phyloP scores from a whole-genome alignment of 2,329 filamentous ascomycete genomes.

The Apiospora marii region DNA sequence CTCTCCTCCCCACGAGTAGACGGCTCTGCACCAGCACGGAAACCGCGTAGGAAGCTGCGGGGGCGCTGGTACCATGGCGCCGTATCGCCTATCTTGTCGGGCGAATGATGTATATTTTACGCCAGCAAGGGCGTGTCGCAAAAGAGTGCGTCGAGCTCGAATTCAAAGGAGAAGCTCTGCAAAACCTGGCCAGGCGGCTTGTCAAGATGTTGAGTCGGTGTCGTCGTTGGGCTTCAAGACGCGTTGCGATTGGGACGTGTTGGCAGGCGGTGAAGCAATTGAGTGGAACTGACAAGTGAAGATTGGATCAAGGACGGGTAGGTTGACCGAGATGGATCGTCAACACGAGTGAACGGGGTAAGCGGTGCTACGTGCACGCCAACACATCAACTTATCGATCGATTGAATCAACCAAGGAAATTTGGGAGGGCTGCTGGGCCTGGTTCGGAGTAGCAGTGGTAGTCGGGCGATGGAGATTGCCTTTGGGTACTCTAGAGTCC shows the following conservation, averaged over 20 bases:
- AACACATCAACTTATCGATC: slow-evolving; percentile 18
- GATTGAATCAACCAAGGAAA: slow-evolving; percentile 13
- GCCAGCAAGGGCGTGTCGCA: slow-evolving; percentile 24
- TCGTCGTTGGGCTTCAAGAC: slow-evolving; percentile 22
- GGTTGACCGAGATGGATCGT: slow-evolving; percentile 20
- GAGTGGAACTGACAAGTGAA: slow-evolving; percentile 9
- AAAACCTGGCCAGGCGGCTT: background rate
- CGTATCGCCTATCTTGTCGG: slow-evolving; percentile 25
- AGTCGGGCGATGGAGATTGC: slow-evolving; percentile 13
- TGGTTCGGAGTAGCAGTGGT: background rate
- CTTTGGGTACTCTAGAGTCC: slow-evolving; percentile 1
- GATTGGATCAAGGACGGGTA: slow-evolving; percentile 20
- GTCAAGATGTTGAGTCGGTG: slow-evolving; percentile 6
- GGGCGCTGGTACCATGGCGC: slow-evolving; percentile 62
- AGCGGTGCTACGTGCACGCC: slow-evolving; percentile 19
- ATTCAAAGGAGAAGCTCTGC: background rate
- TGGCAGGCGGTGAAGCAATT: slow-evolving; percentile 21
- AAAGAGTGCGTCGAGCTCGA: slow-evolving; percentile 18
- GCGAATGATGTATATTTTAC: slow-evolving; percentile 25
- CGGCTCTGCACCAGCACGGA: slow-evolving; percentile 89
- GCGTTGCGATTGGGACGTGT: slow-evolving; percentile 19
- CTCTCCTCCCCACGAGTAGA: slow-evolving; percentile 95
- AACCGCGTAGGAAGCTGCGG: slow-evolving; percentile 77
- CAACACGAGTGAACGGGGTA: slow-evolving; percentile 19
- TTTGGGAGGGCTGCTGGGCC: background rate